Evolutionary conservation across 2,329 filamentous ascomycete species (phyloP), one percentile per base, ranked within the genome.

Genomic region (Aphanoascus verrucosus): DNA sequence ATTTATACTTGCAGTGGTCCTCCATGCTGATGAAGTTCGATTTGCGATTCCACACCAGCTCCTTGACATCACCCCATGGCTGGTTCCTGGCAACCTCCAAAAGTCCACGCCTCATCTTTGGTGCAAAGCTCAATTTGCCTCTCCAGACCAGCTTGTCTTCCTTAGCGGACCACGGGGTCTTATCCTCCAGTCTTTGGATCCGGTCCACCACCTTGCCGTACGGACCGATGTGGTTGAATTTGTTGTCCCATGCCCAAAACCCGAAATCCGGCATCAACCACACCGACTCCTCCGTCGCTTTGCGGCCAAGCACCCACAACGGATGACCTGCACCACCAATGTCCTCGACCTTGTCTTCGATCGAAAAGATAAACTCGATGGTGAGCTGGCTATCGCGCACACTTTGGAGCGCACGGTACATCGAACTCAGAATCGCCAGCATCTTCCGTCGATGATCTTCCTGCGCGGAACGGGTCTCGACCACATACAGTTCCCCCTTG

Each of bases 241-340:
- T 55, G 31, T 69, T 67, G 9, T 73, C 72, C 73, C 73, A 77
- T 3, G 69, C 68, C 72, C 73, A 78, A 62, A 72, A 76, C 45
- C 74, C 74, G 61, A 77, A 77, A 57, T 77, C 75, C 0, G 75
- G 74, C 58, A 77, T 76, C 14, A 77, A 62, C 74, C 75, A 77
- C 37, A 70, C 67, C 1, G 71, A 65, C 42, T 69, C 63, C 50
- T 74, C 70, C 11, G 66, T 65, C 0, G 66, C 59, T 19, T 60
- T 65, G n/a, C 64, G 63, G 1, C 70, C 67, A 56, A 72, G 72
- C 9, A 68, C 69, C 74, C 74, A 74, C 3, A 76, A 53, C 14
- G 73, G 65, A 38, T 65, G 58, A 11, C 64, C 62, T 0, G 59
- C 43, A 32, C 63, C 65, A 4, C 64, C 64, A 6, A 69, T 65